phyloP scores from a whole-genome alignment of 169 alveolate species.

The Amoebophrya sp. region DNA sequence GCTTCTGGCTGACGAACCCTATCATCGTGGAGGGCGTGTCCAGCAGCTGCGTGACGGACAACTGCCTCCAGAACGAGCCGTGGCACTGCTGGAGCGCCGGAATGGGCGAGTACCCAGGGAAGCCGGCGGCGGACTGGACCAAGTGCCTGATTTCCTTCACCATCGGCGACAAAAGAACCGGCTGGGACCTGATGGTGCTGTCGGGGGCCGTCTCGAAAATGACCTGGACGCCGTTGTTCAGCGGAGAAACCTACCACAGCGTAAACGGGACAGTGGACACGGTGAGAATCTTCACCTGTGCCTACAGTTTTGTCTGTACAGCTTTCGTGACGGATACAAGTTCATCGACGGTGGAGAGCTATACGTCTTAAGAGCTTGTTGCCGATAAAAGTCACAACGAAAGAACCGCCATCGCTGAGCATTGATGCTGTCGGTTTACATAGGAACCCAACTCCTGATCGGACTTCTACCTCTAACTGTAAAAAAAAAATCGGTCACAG shows the following conservation, averaged over 20 bases:
- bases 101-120: not conserved
- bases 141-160: not conserved
- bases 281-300: not conserved
- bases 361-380: not conserved
- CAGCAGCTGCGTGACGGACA: not conserved
- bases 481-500: not conserved
- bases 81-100: slow-evolving; percentile 12
- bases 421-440: not conserved
- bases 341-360: not conserved
- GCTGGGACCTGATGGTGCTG: not conserved
- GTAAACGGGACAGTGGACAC: not conserved
- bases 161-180: not conserved
- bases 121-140: not conserved
- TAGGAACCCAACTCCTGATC: not conserved
- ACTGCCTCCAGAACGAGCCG: not conserved
- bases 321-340: not conserved
- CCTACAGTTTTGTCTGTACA: not conserved
- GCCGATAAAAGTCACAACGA: too few relatives aligned
- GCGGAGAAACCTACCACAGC: not conserved
- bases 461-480: not conserved
- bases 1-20: not conserved
- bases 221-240: not conserved
- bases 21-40: not conserved
- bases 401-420: too few relatives aligned
- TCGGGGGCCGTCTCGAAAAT: not conserved